Conservation (phyloP, 345 rosid species). For the Lagerstroemia speciosa region DNA sequence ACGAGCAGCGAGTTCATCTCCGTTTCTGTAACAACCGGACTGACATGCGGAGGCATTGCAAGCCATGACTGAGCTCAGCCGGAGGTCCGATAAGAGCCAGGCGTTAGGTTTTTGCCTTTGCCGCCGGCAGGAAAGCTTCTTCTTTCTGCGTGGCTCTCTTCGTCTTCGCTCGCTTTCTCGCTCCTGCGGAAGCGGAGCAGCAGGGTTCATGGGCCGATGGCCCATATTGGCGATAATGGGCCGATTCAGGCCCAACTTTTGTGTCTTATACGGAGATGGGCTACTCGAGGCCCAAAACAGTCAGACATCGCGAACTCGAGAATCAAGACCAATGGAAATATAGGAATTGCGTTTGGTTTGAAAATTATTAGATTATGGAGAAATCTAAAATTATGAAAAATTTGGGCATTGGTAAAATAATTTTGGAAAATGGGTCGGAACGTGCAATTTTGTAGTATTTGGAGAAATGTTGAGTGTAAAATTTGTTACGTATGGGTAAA, state of each 20-base stretch:
- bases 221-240: neutral
- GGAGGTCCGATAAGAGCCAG: slow-evolving; percentile 5
- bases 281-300: neutral
- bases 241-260: neutral
- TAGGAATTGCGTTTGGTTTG: too few relatives aligned
- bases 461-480: too few relatives aligned
- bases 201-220: neutral
- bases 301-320: neutral
- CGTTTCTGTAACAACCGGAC: slow-evolving; percentile 41
- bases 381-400: too few relatives aligned
- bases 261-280: neutral
- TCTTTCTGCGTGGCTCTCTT: neutral
- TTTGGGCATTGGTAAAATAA: too few relatives aligned
- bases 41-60: slow-evolving; percentile 60
- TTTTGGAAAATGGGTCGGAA: too few relatives aligned
- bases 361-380: too few relatives aligned
- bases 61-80: slow-evolving; percentile 32
- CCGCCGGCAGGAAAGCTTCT: neutral
- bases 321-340: neutral
- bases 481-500: too few relatives aligned
- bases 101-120: neutral
- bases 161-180: neutral
- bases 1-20: slow-evolving; percentile 13
- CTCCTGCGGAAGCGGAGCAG: neutral
- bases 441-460: too few relatives aligned